Percentiles rank a stretch among this genome's conserved stretches.
These are phyloP conservation scores for Petunia hybrid DNA, from an alignment of 305 asterid genomes.

Conservation along the genomic window DNA sequence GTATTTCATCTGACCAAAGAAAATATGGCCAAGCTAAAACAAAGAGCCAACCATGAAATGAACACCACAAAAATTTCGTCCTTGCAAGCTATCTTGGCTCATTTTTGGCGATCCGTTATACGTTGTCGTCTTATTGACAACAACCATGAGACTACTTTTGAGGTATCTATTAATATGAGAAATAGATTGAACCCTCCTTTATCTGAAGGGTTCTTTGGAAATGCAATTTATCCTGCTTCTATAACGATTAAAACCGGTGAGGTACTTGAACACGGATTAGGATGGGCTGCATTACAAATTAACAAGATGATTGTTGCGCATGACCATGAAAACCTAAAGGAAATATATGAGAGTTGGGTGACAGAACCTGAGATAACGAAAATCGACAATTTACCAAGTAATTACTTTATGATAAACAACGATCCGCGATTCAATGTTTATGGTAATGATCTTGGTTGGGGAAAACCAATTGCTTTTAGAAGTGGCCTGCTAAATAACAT, in stretches of 20 bases:
- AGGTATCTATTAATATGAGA: neutral
- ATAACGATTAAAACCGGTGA: neutral
- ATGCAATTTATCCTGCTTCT: neutral
- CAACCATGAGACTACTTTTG: neutral
- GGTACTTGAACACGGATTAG: constrained; percentile 41
- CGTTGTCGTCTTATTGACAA: neutral
- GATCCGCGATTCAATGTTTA: constrained; percentile 55
- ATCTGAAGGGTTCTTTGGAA: neutral
- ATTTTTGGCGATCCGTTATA: neutral
- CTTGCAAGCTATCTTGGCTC: constrained; percentile 28
- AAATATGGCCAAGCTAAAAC: neutral
- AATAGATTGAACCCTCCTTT: constrained; percentile 29
- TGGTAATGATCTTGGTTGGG: constrained; percentile 62
- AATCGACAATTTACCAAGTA: neutral
- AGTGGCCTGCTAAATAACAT: constrained; percentile 44
- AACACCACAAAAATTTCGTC: neutral
- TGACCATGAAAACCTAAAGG: constrained; percentile 29
- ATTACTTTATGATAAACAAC: constrained; percentile 32
- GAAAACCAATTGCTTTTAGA: constrained; percentile 55
- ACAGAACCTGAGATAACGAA: constrained; percentile 25
- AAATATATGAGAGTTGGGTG: constrained; percentile 41
- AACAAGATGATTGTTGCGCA: constrained; percentile 37
- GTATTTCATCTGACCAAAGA: constrained; percentile 16
- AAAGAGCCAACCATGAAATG: constrained; percentile 9
- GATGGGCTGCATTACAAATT: constrained; percentile 44